Percentiles rank a stretch among this genome's conserved stretches.
These are phyloP conservation scores for Rhodotorula sp. DNA, from an alignment of 1,284 basidiomycete genomes.

Conservation along the genomic window DNA sequence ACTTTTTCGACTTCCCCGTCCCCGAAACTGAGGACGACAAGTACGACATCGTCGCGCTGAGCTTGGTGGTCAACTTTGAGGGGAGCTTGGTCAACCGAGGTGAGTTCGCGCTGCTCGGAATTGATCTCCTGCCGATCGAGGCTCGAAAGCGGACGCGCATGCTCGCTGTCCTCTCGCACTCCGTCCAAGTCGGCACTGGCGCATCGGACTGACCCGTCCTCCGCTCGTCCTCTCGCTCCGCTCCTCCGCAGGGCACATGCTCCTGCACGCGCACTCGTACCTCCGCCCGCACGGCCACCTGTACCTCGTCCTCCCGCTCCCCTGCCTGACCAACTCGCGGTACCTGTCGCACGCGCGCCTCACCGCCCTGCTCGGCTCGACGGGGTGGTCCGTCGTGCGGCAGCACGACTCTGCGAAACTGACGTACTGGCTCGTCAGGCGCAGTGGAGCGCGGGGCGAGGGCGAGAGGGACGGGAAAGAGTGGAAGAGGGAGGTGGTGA, in stretches of 20 bases:
- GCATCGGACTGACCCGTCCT: neutral
- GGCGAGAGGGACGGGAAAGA: conserved; percentile 49
- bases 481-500: conserved; percentile 49
- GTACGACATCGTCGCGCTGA: conserved; percentile 52
- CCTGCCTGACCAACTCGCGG: conserved; percentile 50
- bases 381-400: conserved; percentile 49
- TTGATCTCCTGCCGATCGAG: too few relatives aligned
- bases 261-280: conserved; percentile 44
- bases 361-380: conserved; percentile 46
- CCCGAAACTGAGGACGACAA: conserved; percentile 38
- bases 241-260: conserved; percentile 40
- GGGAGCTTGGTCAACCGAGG: conserved; percentile 50
- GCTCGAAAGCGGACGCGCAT: too few relatives aligned
- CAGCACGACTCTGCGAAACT: conserved; percentile 51
- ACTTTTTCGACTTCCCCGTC: conserved; percentile 51
- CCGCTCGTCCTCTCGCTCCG: too few relatives aligned
- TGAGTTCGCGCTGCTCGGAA: conserved; percentile 3
- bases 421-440: conserved; percentile 50
- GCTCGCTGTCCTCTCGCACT: neutral
- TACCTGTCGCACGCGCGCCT: conserved; percentile 51
- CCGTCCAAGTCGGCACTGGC: too few relatives aligned
- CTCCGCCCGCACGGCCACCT: conserved; percentile 47
- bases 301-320: conserved; percentile 52
- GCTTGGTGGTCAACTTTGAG: conserved; percentile 54
- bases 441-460: neutral